Percentiles rank a stretch among this genome's conserved stretches.
Conservation (phyloP, 1,139 yeast genomes). For the Zhuliangozyma blackwelliae region DNA sequence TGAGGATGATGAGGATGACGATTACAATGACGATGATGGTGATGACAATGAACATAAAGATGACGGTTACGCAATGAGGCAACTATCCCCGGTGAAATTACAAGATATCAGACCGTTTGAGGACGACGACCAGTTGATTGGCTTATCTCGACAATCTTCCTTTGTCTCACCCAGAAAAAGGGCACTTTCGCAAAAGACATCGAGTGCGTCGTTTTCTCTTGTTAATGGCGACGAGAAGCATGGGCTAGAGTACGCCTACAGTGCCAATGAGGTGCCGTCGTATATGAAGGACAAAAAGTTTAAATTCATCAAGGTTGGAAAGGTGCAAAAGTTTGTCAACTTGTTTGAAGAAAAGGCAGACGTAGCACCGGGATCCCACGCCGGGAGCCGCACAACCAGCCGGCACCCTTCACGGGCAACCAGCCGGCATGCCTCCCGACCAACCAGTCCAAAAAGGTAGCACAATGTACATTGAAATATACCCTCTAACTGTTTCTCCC, state of each 20-base stretch:
- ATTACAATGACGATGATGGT: too few species aligned
- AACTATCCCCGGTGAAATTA: too few species aligned
- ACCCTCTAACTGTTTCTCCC: too few species aligned
- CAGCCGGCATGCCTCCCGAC: too few species aligned
- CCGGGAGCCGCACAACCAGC: too few species aligned
- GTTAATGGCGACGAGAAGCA: conserved; percentile 17
- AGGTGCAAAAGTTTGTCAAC: conserved; percentile 45
- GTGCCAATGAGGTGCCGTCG: conserved; percentile 30
- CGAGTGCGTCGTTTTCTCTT: conserved; percentile 19
- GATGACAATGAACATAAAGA: not conserved
- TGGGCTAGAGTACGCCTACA: conserved; percentile 32
- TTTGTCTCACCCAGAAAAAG: conserved; percentile 16
- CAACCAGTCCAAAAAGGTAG: too few species aligned
- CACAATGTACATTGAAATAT: too few species aligned
- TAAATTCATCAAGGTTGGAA: conserved; percentile 45
- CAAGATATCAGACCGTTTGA: conserved; percentile 1
- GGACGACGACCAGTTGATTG: conserved; percentile 6
- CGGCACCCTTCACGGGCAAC: too few species aligned
- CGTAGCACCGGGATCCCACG: too few species aligned
- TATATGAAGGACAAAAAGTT: conserved; percentile 44
- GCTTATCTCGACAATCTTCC: conserved; percentile 5
- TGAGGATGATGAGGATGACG: conserved; percentile 3
- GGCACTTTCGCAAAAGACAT: conserved; percentile 17
- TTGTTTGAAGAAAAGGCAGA: conserved; percentile 36
- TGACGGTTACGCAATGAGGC: too few species aligned